A percentile compares a stretch with the other conserved stretches of the same genome.
Conservation (phyloP, 2,329 filamentous ascomycete genomes). For the Pseudogymnoascus sp. region DNA sequence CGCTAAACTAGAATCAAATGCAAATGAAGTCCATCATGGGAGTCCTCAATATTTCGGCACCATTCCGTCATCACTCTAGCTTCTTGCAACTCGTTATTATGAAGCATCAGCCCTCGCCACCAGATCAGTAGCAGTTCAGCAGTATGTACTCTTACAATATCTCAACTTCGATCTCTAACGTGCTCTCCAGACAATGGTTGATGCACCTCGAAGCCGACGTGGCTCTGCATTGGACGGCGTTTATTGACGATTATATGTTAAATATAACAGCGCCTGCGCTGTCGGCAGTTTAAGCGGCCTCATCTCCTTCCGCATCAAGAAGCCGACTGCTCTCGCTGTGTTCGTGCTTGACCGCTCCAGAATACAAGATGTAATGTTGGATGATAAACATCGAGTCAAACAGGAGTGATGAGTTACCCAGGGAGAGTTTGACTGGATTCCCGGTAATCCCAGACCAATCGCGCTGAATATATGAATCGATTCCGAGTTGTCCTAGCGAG, state of each 20-base stretch:
- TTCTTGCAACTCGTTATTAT: background rate
- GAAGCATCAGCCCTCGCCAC: background rate
- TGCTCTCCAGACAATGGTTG: background rate
- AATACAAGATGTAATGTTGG: slow-evolving; percentile 83
- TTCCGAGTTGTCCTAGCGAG: slow-evolving; percentile 70
- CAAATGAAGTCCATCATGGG: background rate
- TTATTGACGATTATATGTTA: background rate
- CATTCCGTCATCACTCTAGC: background rate
- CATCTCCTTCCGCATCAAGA: background rate
- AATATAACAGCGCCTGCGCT: background rate
- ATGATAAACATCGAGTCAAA: slow-evolving; percentile 82
- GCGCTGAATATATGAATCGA: slow-evolving; percentile 76
- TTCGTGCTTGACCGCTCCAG: slow-evolving; percentile 25
- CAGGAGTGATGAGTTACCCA: slow-evolving; percentile 77
- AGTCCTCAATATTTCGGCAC: background rate
- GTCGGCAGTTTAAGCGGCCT: background rate
- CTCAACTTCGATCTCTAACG: background rate
- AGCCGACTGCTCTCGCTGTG: background rate
- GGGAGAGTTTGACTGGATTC: slow-evolving; percentile 82
- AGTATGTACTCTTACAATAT: background rate
- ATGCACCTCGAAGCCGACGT: background rate
- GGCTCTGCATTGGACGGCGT: background rate
- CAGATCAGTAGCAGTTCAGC: background rate
- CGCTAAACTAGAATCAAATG: background rate
- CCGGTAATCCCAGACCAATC: slow-evolving; percentile 90